Evolutionary conservation across 2,329 filamentous ascomycete species (phyloP).

Genomic region (Zasmidium citrigriseum): DNA sequence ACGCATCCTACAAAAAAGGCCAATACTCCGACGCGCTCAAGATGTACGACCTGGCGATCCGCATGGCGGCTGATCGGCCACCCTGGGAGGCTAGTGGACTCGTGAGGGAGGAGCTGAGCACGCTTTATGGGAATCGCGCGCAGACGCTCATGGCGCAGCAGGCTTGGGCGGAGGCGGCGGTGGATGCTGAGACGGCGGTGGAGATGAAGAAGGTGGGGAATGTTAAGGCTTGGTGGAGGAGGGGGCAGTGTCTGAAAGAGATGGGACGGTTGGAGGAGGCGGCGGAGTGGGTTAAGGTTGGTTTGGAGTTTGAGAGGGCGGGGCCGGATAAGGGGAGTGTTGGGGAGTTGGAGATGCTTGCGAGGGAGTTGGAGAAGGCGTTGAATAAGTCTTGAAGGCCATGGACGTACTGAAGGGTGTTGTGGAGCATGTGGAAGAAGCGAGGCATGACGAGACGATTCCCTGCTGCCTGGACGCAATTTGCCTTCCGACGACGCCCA

Average conservation of each 20-base stretch:
- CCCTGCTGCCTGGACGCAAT: too few relatives aligned
- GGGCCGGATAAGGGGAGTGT: conserved; percentile 33
- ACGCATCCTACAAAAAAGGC: conserved; percentile 77
- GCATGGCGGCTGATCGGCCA: conserved; percentile 82
- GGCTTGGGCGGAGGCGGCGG: conserved; percentile 80
- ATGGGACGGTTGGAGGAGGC: conserved; percentile 89
- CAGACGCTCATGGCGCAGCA: conserved; percentile 84
- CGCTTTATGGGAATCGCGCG: conserved; percentile 81
- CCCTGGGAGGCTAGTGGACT: conserved; percentile 84
- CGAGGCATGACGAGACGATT: too few relatives aligned
- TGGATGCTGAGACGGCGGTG: conserved; percentile 85
- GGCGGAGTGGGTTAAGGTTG: conserved; percentile 72
- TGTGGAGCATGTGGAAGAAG: background rate
- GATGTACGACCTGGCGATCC: conserved; percentile 81
- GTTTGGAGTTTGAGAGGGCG: conserved; percentile 62
- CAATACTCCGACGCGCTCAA: conserved; percentile 73
- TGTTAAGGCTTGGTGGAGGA: conserved; percentile 91
- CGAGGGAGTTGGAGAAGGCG: conserved; percentile 28
- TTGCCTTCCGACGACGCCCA: too few relatives aligned
- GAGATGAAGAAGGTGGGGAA: conserved; percentile 86
- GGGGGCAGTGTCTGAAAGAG: conserved; percentile 82
- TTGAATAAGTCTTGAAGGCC: conserved; percentile 14
- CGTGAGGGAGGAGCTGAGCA: conserved; percentile 79
- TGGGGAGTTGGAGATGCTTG: conserved; percentile 33
- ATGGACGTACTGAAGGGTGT: background rate